Percentiles rank a stretch among this genome's conserved stretches.
These are phyloP conservation scores for Kazachstania africana DNA, from an alignment of 805 yeast species.

Conservation along the genomic window DNA sequence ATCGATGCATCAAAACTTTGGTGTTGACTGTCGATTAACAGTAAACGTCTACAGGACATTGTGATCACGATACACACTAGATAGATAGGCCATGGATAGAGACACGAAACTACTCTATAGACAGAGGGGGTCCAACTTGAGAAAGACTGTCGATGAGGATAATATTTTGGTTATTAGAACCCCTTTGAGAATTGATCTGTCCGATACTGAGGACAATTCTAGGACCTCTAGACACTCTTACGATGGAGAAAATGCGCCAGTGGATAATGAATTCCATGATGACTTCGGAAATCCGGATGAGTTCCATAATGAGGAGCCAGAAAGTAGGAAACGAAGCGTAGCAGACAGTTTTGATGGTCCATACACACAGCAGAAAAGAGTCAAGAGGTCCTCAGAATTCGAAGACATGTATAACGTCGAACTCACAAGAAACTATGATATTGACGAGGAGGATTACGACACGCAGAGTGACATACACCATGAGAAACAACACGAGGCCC, in stretches of 20 bases:
- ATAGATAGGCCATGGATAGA: conserved; percentile 10
- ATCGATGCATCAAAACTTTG: no score
- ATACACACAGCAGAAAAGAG: background rate
- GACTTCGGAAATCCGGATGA: background rate
- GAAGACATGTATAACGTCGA: background rate
- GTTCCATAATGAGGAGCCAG: background rate
- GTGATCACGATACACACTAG: no score
- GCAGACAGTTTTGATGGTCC: background rate
- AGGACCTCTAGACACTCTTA: conserved; percentile 1
- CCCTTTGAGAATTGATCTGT: conserved; percentile 3
- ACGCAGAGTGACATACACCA: conserved; percentile 1
- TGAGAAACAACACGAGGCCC: no score
- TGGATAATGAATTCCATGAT: background rate
- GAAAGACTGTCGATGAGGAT: conserved; percentile 16
- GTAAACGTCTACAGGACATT: no score
- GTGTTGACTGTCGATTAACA: no score
- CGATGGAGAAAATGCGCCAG: background rate
- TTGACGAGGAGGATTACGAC: no score
- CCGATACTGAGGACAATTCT: background rate
- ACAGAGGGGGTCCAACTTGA: conserved; percentile 23
- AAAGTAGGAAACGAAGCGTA: background rate
- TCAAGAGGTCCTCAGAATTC: background rate
- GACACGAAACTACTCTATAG: conserved; percentile 20
- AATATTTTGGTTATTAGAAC: conserved; percentile 11
- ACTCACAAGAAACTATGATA: no score